Conservation (phyloP, 192 early-diverging fungal genomes). For the Coemansia aciculifera region DNA sequence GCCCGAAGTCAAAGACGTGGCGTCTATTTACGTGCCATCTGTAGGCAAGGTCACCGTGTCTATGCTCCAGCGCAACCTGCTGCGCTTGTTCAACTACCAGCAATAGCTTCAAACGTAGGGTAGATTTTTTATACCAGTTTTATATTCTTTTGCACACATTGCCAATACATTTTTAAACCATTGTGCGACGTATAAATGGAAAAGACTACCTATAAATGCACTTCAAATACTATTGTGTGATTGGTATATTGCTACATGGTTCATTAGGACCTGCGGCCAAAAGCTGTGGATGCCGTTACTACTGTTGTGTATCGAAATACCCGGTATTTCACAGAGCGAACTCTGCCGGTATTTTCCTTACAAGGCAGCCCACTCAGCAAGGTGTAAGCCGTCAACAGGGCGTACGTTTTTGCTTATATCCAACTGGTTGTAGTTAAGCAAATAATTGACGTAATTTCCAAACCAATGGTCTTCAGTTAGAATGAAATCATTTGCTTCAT, state of each 20-base stretch:
- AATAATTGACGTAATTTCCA: not conserved
- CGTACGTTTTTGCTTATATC: not conserved
- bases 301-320: not conserved
- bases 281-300: not conserved
- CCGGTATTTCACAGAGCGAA: not conserved
- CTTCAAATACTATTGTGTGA: not conserved
- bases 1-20: slow-evolving; percentile 88
- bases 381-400: not conserved
- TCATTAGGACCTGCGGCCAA: not conserved
- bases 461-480: not conserved
- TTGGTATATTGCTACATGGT: not conserved
- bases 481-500: not conserved
- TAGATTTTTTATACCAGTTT: not conserved
- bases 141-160: not conserved
- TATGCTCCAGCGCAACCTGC: slow-evolving; percentile 95
- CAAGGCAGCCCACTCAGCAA: not conserved
- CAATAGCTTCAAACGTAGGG: slow-evolving; percentile 15
- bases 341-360: not conserved
- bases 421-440: not conserved
- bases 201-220: not conserved
- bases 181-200: not conserved
- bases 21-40: slow-evolving; percentile 92
- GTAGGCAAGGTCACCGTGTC: slow-evolving; percentile 99
- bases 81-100: slow-evolving; percentile 81
- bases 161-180: slow-evolving; percentile 1